Evolutionary conservation across 2,329 filamentous ascomycete species (phyloP).

Genomic region (Cladophialophora immunda): DNA sequence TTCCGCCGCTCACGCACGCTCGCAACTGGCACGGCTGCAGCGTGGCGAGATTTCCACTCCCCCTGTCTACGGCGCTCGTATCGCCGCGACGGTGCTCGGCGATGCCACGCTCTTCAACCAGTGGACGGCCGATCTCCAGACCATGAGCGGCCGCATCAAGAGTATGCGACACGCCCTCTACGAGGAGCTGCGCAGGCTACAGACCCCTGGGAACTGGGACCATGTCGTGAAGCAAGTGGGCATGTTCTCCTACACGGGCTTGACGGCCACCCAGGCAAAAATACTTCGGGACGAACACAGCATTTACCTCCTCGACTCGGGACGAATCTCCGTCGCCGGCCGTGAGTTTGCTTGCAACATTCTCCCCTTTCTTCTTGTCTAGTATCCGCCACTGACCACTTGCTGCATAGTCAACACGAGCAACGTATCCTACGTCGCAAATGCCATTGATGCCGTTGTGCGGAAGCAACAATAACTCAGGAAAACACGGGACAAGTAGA

Average conservation of each 20-base stretch:
- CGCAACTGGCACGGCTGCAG: slow-evolving; percentile 47
- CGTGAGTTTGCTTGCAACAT: slow-evolving; percentile 11
- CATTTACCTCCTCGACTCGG: slow-evolving; percentile 48
- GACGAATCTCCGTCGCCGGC: slow-evolving; percentile 47
- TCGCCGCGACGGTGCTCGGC: slow-evolving; percentile 44
- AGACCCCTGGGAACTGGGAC: slow-evolving; percentile 45
- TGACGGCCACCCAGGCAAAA: slow-evolving; percentile 45
- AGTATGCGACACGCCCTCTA: slow-evolving; percentile 43
- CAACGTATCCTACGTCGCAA: slow-evolving; percentile 92
- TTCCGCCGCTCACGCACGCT: slow-evolving; percentile 94
- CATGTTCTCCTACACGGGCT: slow-evolving; percentile 53
- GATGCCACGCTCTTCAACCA: slow-evolving; percentile 39
- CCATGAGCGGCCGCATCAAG: slow-evolving; percentile 48
- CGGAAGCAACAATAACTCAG: slow-evolving; percentile 61
- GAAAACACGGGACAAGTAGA: slow-evolving; percentile 10
- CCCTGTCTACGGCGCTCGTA: slow-evolving; percentile 44
- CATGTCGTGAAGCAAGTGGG: slow-evolving; percentile 48
- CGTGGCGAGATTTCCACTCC: slow-evolving; percentile 45
- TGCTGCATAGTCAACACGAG: slow-evolving; percentile 71
- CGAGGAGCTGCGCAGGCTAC: slow-evolving; percentile 40
- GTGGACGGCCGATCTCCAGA: slow-evolving; percentile 48
- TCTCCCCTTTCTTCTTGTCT: too few species aligned
- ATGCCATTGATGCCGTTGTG: slow-evolving; percentile 71
- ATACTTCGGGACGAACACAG: slow-evolving; percentile 46
- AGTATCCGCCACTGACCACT: too few species aligned